Conservation (phyloP, 257 asterid species). For the Sherardia arvensis region DNA sequence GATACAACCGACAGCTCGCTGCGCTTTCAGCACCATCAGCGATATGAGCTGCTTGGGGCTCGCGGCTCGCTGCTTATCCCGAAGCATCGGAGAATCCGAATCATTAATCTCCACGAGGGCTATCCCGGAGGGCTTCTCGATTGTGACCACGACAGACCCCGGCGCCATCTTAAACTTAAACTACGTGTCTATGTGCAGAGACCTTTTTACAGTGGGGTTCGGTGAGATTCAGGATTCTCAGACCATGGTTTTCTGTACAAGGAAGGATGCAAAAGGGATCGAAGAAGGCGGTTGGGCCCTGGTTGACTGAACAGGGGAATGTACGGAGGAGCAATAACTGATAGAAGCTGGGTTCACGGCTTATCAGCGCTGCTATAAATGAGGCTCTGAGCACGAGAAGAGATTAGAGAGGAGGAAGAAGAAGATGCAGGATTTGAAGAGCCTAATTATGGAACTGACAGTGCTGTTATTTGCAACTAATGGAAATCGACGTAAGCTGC, state of each 20-base stretch:
- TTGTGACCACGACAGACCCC: conserved; percentile 57
- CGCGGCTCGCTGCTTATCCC: conserved; percentile 50
- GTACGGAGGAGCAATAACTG: conserved; percentile 21
- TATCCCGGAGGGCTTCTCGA: conserved; percentile 50
- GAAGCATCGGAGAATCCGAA: conserved; percentile 26
- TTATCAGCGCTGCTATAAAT: background rate
- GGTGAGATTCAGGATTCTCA: conserved; percentile 11
- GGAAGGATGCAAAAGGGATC: background rate
- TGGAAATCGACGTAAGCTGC: conserved; percentile 35
- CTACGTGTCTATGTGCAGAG: conserved; percentile 16
- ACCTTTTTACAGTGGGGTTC: background rate
- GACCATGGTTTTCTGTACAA: background rate
- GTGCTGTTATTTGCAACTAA: conserved; percentile 3
- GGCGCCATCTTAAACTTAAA: conserved; percentile 59
- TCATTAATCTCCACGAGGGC: conserved; percentile 42
- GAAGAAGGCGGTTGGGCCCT: background rate
- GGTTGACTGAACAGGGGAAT: conserved; percentile 1
- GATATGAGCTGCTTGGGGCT: conserved; percentile 64
- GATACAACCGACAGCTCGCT: conserved; percentile 41
- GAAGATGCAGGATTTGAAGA: conserved; percentile 14
- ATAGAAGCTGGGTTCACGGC: conserved; percentile 2
- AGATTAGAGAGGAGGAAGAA: conserved; percentile 15
- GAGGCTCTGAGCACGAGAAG: conserved; percentile 19
- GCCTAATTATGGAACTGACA: conserved; percentile 21
- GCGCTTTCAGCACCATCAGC: conserved; percentile 58